Base-by-base conservation (phyloP, 1,284 basidiomycete genomes). In the Cutaneotrichosporon cyanovorans region DNA sequence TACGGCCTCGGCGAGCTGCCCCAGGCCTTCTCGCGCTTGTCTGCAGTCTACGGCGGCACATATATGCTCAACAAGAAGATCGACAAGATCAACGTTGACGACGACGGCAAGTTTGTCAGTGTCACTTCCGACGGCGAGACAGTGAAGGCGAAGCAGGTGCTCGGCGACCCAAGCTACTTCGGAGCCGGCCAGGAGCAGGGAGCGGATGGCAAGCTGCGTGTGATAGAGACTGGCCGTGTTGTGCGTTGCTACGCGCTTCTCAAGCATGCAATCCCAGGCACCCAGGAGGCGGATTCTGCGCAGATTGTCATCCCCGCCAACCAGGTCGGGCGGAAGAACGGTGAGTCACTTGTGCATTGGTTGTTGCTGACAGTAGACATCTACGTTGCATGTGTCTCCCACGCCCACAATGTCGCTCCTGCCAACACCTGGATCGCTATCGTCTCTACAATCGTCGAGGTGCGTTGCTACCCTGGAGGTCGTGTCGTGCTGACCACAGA, bases 221-320 rank as follows among this genome's bases (percentile, higher is more conserved):
- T 93, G 35, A 72, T 95, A 30, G 91, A 98, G 74, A 86, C 90
- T 53, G 86, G 85, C 63, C 95, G 89, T 75, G 93, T 98, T 55
- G 82, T 99, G 57, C 80, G 95, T 44, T 93, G 93, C 10, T 99
- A 99, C 65, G 98, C 95, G 76, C 79, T 99, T 71, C 79, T 98
- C 68, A 96, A 95, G 75, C 95, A 98, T 74, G 89, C 93, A 38
- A 95, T 99, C 58, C 95, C 95, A 44, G 91, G 88, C 55, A 98
- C 95, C 38, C 92, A 98, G 37, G 86, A 97, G 65, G 77, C 84
- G 43, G 95, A 98, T 75, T 89, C 85, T 58, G 47, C 45, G 40
- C 95, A 99, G 74, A 89, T 99, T 63, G 92, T 99, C 73, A 95
- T 99, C 59, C 95, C 95, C 25, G 95, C 98, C 75, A 96, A 96